Evolutionary conservation across 352 stramenopile genomes (phyloP), one percentile per base, ranked within the genome.

Genomic region (Pythium vanterpoolii): DNA sequence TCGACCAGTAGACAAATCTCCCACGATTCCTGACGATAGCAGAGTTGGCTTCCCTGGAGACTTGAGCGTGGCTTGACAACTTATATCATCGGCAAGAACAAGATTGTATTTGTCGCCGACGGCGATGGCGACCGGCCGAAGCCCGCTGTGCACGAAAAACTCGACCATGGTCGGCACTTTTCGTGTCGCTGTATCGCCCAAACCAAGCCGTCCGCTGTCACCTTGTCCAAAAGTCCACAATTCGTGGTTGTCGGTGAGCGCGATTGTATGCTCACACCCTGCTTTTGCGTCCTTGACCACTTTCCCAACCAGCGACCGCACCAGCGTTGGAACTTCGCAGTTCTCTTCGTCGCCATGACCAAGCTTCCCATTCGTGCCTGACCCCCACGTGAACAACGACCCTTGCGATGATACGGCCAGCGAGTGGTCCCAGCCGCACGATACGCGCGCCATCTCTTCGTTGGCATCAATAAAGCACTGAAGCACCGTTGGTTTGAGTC

Each of bases 31-130:
- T 19, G 48, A 33, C 14, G 48, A 45, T 3, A 18, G 28, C 9
- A 30, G 47, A 7, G 19, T 8, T 14, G 11, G 11, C 31, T 55
- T 55, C 4, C 28, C 46, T 11, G 34, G 34, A 9, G 27, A 48
- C 9, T 40, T n/a, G 21, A 23, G 10, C 11, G 26, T 33, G 3
- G 26, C 26, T n/a, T 52, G 45, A 28, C n/a, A 7, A 11, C 18
- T 38, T 19, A 34, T 18, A 24, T 87, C 68, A 34, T 74, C 75
- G 0, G 89, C 83, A 16, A 95, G 58, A 36, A 95, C 66, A 8
- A 95, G 68, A 30, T 93, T 95, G 49, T 95, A 95, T 60, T 95
- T 95, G 66, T 95, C 86, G 10, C 86, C 86, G 11, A 93, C 86
- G 21, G 86, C 86, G 39, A 93, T 89, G 11, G 83, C 77, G 9